Conservation (phyloP, 768 basidiomycete species). For the Tylopilus felleus region DNA sequence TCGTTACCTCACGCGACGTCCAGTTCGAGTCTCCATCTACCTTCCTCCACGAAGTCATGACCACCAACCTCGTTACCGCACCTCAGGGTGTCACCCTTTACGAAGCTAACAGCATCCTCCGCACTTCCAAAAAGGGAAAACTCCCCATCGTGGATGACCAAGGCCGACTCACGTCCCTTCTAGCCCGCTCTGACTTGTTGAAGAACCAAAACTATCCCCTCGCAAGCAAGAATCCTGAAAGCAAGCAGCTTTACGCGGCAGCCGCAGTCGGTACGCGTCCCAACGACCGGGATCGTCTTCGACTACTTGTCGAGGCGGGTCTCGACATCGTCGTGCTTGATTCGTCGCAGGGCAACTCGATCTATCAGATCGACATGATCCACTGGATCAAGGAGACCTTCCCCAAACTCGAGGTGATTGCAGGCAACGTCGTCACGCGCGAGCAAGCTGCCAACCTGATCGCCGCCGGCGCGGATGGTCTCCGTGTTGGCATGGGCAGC, state of each 20-base stretch:
- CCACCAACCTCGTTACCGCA: conserved; percentile 81
- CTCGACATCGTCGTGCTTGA: conserved; percentile 94
- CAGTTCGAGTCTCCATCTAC: conserved; percentile 78
- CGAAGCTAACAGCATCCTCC: conserved; percentile 92
- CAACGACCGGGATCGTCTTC: conserved; percentile 80
- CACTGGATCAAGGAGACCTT: conserved; percentile 85
- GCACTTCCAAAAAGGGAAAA: conserved; percentile 97
- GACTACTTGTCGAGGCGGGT: conserved; percentile 86
- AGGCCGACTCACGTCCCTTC: conserved; percentile 72
- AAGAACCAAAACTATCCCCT: conserved; percentile 97
- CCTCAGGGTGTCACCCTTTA: conserved; percentile 82
- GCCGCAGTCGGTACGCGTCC: conserved; percentile 94
- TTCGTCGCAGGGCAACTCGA: conserved; percentile 94
- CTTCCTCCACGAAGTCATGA: conserved; percentile 84
- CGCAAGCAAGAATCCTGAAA: conserved; percentile 85
- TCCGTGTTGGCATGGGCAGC: conserved; percentile 96
- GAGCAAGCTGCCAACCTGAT: conserved; percentile 96
- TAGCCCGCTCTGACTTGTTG: conserved; percentile 94
- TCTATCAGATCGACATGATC: conserved; percentile 93
- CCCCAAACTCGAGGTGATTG: conserved; percentile 88
- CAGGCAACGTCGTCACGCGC: conserved; percentile 96
- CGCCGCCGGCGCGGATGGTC: conserved; percentile 90
- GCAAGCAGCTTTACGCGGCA: conserved; percentile 94
- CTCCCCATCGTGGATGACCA: conserved; percentile 75
- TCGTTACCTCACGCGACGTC: conserved; percentile 94